Evolutionary conservation across 2,329 filamentous ascomycete genomes (phyloP).

Genomic region (Cytospora schulzeri): DNA sequence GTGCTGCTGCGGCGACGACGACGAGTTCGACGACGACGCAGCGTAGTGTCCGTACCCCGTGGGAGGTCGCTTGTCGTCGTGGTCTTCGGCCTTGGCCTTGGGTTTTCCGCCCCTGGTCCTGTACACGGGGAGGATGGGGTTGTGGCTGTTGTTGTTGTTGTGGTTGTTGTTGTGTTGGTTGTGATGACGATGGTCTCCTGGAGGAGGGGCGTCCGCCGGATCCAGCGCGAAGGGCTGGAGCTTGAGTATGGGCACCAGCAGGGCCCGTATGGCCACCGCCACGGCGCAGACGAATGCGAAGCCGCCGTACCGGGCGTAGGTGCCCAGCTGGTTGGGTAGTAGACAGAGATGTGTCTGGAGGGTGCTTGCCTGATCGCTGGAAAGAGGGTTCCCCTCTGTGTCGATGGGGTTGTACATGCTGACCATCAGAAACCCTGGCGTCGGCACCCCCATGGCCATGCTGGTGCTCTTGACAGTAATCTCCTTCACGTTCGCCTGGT

Average conservation of each 20-base stretch:
- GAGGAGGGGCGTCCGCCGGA: too few species aligned
- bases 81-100: slow-evolving; percentile 58
- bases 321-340: slow-evolving; percentile 82
- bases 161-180: too few species aligned
- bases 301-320: slow-evolving; percentile 76
- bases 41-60: slow-evolving; percentile 35
- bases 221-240: slow-evolving; percentile 58
- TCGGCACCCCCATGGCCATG: slow-evolving; percentile 93
- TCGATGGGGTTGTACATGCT: slow-evolving; percentile 93
- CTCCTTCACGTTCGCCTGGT: slow-evolving; percentile 68
- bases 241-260: slow-evolving; percentile 58
- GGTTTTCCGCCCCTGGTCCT: slow-evolving; percentile 52
- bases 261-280: slow-evolving; percentile 54
- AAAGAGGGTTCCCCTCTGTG: slow-evolving; percentile 51
- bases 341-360: slow-evolving; percentile 89
- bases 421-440: slow-evolving; percentile 83
- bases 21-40: slow-evolving; percentile 38
- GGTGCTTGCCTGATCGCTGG: slow-evolving; percentile 54
- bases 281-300: slow-evolving; percentile 59
- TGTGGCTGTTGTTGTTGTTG: too few species aligned
- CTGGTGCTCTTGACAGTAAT: slow-evolving; percentile 95
- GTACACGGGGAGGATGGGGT: slow-evolving; percentile 47
- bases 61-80: slow-evolving; percentile 39
- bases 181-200: too few species aligned
- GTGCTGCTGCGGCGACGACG: too few species aligned